A percentile compares a stretch with the other conserved stretches of the same genome.
Conservation (phyloP, 495 filamentous ascomycete genomes). For the Hypoxylon fragiforme region DNA sequence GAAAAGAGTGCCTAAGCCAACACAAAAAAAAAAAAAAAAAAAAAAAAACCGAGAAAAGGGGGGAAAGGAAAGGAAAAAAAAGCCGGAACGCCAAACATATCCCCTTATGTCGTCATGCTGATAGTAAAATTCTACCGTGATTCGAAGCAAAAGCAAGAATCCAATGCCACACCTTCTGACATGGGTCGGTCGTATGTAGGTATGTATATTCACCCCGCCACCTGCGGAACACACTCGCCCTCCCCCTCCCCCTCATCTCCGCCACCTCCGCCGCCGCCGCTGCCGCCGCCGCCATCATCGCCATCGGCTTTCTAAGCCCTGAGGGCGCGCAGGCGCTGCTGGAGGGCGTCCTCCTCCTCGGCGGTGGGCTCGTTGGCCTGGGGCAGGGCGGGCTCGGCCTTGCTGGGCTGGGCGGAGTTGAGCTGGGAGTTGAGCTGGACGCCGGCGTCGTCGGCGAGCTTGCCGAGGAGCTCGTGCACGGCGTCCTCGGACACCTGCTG, state of each 20-base stretch:
- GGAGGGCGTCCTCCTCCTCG: conserved; percentile 65
- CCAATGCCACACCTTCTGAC: not conserved
- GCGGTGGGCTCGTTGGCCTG: conserved; percentile 57
- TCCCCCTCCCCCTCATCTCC: not conserved
- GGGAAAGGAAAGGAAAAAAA: no score
- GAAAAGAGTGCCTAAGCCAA: no score
- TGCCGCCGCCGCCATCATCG: not conserved
- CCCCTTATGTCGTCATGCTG: conserved; percentile 25
- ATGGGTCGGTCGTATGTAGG: not conserved
- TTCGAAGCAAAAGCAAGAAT: not conserved
- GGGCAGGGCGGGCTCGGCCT: conserved; percentile 51
- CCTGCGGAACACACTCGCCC: not conserved
- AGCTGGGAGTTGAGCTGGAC: conserved; percentile 74
- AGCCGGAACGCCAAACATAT: conserved; percentile 23
- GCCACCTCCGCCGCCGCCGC: not conserved
- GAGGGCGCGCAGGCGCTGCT: conserved; percentile 60
- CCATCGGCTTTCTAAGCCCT: conserved; percentile 42
- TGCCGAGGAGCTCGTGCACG: conserved; percentile 76
- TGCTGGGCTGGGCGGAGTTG: conserved; percentile 60
- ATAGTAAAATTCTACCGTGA: conserved; percentile 17
- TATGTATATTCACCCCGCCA: not conserved
- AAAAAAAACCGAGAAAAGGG: no score
- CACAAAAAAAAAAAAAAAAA: no score
- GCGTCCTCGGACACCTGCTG: conserved; percentile 80
- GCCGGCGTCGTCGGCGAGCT: conserved; percentile 82